phyloP scores from a whole-genome alignment of 2,329 filamentous ascomycete genomes.

The Dactylellina leptospora region DNA sequence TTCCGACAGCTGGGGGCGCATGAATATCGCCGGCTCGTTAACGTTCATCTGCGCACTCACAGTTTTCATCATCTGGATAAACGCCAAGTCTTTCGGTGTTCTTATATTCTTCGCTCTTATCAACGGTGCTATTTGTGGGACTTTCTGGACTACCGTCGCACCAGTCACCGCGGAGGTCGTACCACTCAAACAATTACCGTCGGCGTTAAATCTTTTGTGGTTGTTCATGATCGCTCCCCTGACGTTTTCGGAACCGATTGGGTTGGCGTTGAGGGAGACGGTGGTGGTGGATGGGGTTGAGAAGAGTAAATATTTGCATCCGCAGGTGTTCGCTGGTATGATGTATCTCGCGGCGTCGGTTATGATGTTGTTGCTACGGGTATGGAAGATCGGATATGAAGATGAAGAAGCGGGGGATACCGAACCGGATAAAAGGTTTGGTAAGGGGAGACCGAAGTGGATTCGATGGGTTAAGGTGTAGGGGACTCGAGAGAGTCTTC shows the following conservation, averaged over 20 bases:
- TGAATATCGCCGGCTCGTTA: slow-evolving; percentile 75
- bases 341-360: slow-evolving; percentile 70
- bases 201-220: slow-evolving; percentile 76
- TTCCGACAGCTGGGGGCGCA: slow-evolving; percentile 73
- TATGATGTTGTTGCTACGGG: slow-evolving; percentile 67
- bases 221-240: slow-evolving; percentile 74
- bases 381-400: slow-evolving; percentile 70
- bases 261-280: slow-evolving; percentile 64
- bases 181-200: slow-evolving; percentile 73
- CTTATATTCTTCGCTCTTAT: slow-evolving; percentile 76
- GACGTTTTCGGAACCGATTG: slow-evolving; percentile 72
- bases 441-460: slow-evolving; percentile 45
- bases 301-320: slow-evolving; percentile 65
- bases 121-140: slow-evolving; percentile 73
- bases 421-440: slow-evolving; percentile 17
- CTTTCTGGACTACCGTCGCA: slow-evolving; percentile 74
- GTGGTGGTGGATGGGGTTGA: slow-evolving; percentile 59
- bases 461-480: slow-evolving; percentile 48
- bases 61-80: slow-evolving; percentile 76
- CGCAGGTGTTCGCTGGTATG: slow-evolving; percentile 70
- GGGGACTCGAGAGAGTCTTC: neutral
- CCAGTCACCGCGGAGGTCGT: slow-evolving; percentile 79
- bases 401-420: slow-evolving; percentile 58
- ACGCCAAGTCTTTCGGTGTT: slow-evolving; percentile 71
- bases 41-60: slow-evolving; percentile 73